Base-by-base conservation (phyloP, 768 basidiomycete species). In the Exidia glandulosa region DNA sequence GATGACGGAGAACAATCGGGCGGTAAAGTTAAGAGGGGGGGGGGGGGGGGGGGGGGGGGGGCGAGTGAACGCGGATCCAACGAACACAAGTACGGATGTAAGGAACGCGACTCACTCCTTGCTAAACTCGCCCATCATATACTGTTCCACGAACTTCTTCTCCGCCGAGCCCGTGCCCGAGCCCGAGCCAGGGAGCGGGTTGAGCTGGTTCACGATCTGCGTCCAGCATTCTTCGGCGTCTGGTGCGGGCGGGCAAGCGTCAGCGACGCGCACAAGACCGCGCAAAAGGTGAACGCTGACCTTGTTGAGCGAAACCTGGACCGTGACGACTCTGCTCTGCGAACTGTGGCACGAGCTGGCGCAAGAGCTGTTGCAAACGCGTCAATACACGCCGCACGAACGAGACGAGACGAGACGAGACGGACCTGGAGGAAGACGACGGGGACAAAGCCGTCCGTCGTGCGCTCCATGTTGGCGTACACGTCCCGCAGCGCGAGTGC, bases 191-290 rank as follows among this genome's bases (percentile, higher is more conserved):
- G 85, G 83, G 5, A 93, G 77, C n/a, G 87, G 83, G 61, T 83
- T 79, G 55, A 94, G 74, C 0, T 85, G 78, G 60, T 84, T 84
- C 19, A 89, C 75, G 61, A 95, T 83, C 57, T 86, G 81, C 7
- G 76, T 78, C 76, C 87, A 94, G 65, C 92, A 94, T 71, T 96
- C 93, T 68, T 95, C 94, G 23, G 93, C 93, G 67, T 96, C 91
- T 79, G 56, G 10, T 1, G 33, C 47, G 41, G 34, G 3, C 27
- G n/a, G 16, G 3, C 30, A 27, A 32, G 16, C 9, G 32, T 27
- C 6, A 52, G 27, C 29, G 59, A 32, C 36, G 55, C 2, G 33
- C 30, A 30, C 27, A 54, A 7, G 25, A 45, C 1, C 48, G 55
- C 31, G 55, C 7, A 56, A 27, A 13, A 41, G 57, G 9, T 41